Percentiles rank a stretch among this genome's conserved stretches.
Evolutionary conservation across 202 grass and related monocot genomes (phyloP).

Genomic region (Panicum virgatum): DNA sequence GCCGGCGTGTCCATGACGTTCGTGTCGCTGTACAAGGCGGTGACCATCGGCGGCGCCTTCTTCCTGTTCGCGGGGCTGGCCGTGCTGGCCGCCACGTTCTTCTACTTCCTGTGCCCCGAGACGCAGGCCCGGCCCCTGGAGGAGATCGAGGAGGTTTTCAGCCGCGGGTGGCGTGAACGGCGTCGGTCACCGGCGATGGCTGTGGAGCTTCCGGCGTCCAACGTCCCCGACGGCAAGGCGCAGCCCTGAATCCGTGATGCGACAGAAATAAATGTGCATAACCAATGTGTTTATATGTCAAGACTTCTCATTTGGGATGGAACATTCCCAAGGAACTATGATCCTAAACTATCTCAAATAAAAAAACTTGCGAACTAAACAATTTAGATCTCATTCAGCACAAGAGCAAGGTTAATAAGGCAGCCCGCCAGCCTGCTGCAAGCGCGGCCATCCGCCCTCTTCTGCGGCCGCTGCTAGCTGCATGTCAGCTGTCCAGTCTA

Average conservation of each 20-base stretch:
- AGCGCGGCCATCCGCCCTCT: too few relatives aligned
- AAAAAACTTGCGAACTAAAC: too few relatives aligned
- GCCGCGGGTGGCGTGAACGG: conserved; percentile 4
- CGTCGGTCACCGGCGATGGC: background rate
- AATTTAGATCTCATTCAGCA: too few relatives aligned
- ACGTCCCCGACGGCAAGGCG: background rate
- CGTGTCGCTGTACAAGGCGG: conserved; percentile 66
- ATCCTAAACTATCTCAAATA: too few relatives aligned
- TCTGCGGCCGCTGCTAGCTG: too few relatives aligned
- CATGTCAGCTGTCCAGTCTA: too few relatives aligned
- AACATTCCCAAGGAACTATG: too few relatives aligned
- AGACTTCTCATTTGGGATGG: background rate
- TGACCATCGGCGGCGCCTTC: conserved; percentile 74
- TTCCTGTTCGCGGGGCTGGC: conserved; percentile 61
- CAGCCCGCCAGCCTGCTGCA: too few relatives aligned
- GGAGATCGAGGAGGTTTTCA: conserved; percentile 64
- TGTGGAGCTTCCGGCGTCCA: conserved; percentile 6
- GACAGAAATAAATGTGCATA: background rate
- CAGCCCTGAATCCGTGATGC: background rate
- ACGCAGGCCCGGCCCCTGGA: conserved; percentile 54
- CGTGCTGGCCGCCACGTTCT: conserved; percentile 46
- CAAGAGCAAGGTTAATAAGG: too few relatives aligned
- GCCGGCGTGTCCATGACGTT: conserved; percentile 67
- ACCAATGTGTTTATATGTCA: background rate
- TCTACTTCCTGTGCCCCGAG: conserved; percentile 61